These are phyloP conservation scores for Oehlia diaphana DNA, from an alignment of 192 early-diverging fungal genomes.

Conservation along the genomic window DNA sequence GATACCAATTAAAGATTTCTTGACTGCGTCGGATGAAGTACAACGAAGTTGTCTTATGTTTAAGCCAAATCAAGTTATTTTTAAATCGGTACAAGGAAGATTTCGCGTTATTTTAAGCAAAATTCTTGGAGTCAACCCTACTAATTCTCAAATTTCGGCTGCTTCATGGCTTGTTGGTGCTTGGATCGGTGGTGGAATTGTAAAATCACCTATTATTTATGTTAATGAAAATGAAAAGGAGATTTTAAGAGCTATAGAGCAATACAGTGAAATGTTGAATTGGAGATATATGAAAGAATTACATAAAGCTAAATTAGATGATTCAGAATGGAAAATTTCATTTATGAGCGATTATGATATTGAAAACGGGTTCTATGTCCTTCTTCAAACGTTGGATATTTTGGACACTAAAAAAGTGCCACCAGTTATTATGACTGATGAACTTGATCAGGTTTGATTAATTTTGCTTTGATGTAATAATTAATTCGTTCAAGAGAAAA, in stretches of 20 bases:
- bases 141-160: constrained; percentile 14
- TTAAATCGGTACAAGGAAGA: neutral
- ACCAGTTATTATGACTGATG: neutral
- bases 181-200: constrained; percentile 33
- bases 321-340: neutral
- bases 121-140: neutral
- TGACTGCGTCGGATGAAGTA: neutral
- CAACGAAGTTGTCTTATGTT: neutral
- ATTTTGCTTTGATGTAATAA: neutral
- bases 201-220: neutral
- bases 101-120: neutral
- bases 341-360: neutral
- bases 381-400: neutral
- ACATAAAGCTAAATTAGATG: neutral
- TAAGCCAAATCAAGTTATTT: neutral
- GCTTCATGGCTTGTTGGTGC: constrained; percentile 37
- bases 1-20: neutral
- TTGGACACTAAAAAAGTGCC: neutral
- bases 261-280: neutral
- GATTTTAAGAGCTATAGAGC: neutral
- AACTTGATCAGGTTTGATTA: neutral
- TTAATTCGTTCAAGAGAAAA: neutral
- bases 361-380: neutral
- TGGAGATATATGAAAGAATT: neutral
- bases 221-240: neutral